phyloP scores from a whole-genome alignment of 208 protist species.

The Tetramitus jugosus region DNA sequence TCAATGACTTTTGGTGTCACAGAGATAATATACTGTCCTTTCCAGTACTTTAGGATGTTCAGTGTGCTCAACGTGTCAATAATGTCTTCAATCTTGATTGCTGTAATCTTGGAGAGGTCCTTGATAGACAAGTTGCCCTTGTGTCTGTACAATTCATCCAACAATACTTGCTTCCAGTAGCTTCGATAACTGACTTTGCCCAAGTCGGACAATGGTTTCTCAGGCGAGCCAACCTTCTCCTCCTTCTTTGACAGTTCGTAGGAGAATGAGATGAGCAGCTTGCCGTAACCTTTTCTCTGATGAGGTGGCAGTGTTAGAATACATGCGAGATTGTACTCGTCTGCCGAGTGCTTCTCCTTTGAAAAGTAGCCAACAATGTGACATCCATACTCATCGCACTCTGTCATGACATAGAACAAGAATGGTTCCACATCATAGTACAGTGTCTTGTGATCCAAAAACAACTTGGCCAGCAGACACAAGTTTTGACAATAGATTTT shows the following conservation, averaged over 20 bases:
- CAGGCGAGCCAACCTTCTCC: conserved; percentile 88
- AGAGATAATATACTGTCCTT: conserved; percentile 60
- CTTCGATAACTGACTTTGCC: conserved; percentile 81
- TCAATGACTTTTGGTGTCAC: conserved; percentile 56
- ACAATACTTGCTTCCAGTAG: conserved; percentile 82
- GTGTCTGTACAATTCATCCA: conserved; percentile 51
- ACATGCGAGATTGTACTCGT: conserved; percentile 97
- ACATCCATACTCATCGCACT: conserved; percentile 76
- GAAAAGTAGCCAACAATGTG: conserved; percentile 97
- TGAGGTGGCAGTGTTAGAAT: conserved; percentile 96
- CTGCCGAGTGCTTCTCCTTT: conserved; percentile 89
- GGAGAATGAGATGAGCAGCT: conserved; percentile 93
- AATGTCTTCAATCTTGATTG: conserved; percentile 58
- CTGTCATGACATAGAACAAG: conserved; percentile 95
- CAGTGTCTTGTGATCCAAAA: conserved; percentile 99
- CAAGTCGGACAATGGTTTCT: conserved; percentile 97
- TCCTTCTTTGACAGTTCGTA: conserved; percentile 95
- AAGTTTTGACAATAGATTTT: conserved; percentile 96
- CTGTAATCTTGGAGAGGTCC: conserved; percentile 36
- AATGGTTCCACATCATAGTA: conserved; percentile 99
- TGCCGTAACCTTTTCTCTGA: conserved; percentile 83
- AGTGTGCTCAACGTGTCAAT: conserved; percentile 58
- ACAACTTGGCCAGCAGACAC: conserved; percentile 96
- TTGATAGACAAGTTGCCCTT: conserved; percentile 31
- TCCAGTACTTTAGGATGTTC: conserved; percentile 59